These are phyloP conservation scores for Fusarium lateritium DNA, from an alignment of 2,329 filamentous ascomycete genomes.

Conservation along the genomic window DNA sequence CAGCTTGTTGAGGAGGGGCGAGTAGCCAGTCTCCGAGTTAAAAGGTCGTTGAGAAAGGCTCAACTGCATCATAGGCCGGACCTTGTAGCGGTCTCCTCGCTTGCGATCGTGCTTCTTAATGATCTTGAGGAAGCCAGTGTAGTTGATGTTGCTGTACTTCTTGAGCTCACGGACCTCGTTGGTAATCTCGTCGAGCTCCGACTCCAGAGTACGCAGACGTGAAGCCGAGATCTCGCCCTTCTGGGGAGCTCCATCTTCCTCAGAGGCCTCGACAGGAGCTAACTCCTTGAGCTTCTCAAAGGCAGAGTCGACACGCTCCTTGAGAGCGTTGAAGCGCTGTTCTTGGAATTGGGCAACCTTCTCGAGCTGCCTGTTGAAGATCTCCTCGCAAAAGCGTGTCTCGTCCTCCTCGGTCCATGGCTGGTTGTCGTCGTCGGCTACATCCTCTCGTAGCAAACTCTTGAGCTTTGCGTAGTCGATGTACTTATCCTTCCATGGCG, in stretches of 20 bases:
- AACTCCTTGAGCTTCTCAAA: constrained; percentile 85
- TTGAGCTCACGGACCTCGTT: constrained; percentile 94
- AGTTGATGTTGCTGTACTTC: constrained; percentile 96
- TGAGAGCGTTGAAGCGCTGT: constrained; percentile 75
- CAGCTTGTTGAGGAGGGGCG: constrained; percentile 88
- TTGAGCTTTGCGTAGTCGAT: constrained; percentile 97
- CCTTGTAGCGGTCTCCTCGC: constrained; percentile 86
- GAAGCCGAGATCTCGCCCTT: constrained; percentile 65
- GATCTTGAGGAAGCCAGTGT: constrained; percentile 97
- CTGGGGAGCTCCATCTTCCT: constrained; percentile 67
- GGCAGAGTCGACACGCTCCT: constrained; percentile 67
- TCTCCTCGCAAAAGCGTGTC: constrained; percentile 92
- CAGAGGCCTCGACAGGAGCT: constrained; percentile 63
- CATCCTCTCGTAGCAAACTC: constrained; percentile 85
- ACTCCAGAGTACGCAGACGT: constrained; percentile 78
- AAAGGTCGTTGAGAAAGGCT: constrained; percentile 90
- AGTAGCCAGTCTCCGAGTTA: constrained; percentile 92
- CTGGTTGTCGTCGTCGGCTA: constrained; percentile 68
- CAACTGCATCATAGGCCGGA: constrained; percentile 92
- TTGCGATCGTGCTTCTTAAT: constrained; percentile 99
- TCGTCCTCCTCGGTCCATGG: constrained; percentile 96
- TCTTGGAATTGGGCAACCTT: constrained; percentile 94
- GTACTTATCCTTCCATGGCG: constrained; percentile 93
- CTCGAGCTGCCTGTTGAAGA: constrained; percentile 94
- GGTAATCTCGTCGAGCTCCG: constrained; percentile 88